Evolutionary conservation across 2,329 filamentous ascomycete species (phyloP).

Genomic region (Aspergillus carbonarius): DNA sequence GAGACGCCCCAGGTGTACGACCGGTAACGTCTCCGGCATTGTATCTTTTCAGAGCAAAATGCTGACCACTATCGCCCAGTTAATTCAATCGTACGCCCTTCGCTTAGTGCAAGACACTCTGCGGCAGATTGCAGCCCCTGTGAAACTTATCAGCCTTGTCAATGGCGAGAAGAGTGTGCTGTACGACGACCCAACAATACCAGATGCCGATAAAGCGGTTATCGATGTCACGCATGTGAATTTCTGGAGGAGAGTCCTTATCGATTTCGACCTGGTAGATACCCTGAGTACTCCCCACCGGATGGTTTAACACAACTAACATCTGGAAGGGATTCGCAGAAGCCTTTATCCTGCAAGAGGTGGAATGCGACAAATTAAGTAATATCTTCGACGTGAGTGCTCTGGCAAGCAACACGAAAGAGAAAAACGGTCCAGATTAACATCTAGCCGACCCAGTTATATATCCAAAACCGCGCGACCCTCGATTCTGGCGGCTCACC

Average conservation of each 20-base stretch:
- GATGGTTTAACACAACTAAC: neutral
- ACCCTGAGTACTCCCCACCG: no score
- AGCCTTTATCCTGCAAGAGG: conserved; percentile 71
- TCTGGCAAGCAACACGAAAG: neutral
- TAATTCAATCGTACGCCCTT: neutral
- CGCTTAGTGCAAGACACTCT: neutral
- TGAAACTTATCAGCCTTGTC: neutral
- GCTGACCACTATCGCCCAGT: neutral
- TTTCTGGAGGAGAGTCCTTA: neutral
- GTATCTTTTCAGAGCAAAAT: neutral
- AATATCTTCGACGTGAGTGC: conserved; percentile 62
- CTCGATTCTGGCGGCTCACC: conserved; percentile 10
- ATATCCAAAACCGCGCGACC: conserved; percentile 64
- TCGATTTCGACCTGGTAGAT: conserved; percentile 6
- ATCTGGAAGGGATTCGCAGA: conserved; percentile 61
- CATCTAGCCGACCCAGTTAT: conserved; percentile 53
- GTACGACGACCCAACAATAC: neutral
- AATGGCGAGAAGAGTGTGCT: neutral
- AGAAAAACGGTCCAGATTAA: neutral
- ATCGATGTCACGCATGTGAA: neutral
- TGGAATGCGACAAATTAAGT: conserved; percentile 65
- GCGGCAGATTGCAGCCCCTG: neutral
- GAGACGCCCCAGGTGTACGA: neutral
- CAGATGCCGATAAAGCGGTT: neutral
- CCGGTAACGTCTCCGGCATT: neutral